Conservation (phyloP, 495 filamentous ascomycete species). For the Ramalina intermedia region DNA sequence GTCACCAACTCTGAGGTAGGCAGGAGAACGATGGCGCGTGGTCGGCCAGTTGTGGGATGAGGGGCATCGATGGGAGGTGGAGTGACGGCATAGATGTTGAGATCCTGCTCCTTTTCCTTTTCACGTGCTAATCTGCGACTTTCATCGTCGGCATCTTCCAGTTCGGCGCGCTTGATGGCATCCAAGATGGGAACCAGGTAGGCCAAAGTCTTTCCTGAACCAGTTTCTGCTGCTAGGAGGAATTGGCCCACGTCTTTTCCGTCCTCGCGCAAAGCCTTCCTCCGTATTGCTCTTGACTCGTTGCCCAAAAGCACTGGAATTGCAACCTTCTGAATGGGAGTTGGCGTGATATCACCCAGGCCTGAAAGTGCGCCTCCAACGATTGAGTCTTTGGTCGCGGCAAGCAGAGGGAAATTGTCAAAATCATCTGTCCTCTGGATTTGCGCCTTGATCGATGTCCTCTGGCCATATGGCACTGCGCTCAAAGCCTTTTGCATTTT, state of each 20-base stretch:
- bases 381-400: conserved; percentile 59
- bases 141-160: conserved; percentile 39
- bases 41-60: conserved; percentile 58
- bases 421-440: conserved; percentile 63
- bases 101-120: conserved; percentile 26
- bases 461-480: conserved; percentile 56
- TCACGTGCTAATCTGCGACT: conserved; percentile 33
- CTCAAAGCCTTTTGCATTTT: conserved; percentile 83
- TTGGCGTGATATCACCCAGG: conserved; percentile 58
- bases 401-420: conserved; percentile 60
- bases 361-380: conserved; percentile 53
- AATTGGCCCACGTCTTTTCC: conserved; percentile 42
- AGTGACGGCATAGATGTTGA: conserved; percentile 34
- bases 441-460: conserved; percentile 50
- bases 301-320: conserved; percentile 62
- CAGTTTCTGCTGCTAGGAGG: conserved; percentile 87
- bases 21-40: conserved; percentile 74
- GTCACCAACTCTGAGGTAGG: conserved; percentile 87
- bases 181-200: conserved; percentile 75
- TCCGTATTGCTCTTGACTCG: conserved; percentile 17
- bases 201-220: conserved; percentile 89
- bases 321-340: conserved; percentile 74
- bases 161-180: conserved; percentile 66
- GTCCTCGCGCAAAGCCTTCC: conserved; percentile 14
- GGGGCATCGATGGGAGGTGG: conserved; percentile 45